These are phyloP conservation scores for Populus pruinosa DNA, from an alignment of 345 rosid species.

Conservation along the genomic window DNA sequence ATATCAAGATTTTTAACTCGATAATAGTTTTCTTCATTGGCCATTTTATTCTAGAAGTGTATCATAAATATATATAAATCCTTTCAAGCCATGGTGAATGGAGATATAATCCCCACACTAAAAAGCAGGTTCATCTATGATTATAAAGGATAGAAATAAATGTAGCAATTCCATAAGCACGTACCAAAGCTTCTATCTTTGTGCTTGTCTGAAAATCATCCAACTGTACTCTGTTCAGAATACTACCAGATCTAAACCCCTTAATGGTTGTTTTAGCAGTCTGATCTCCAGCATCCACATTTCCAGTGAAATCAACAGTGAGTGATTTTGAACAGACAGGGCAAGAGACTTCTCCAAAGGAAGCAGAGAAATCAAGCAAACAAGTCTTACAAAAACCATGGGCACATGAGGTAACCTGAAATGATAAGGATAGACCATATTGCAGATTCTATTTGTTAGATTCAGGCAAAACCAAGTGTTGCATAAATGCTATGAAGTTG, in stretches of 20 bases:
- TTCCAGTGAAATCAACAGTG: slow-evolving; percentile 74
- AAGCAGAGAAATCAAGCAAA: slow-evolving; percentile 64
- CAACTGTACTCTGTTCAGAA: slow-evolving; percentile 73
- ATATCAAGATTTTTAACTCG: neutral
- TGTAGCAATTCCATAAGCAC: slow-evolving; percentile 16
- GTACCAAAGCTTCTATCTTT: slow-evolving; percentile 96
- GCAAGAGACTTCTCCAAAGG: slow-evolving; percentile 65
- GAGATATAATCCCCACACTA: neutral
- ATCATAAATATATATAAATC: neutral
- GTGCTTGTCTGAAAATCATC: slow-evolving; percentile 93
- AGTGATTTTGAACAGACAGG: slow-evolving; percentile 71
- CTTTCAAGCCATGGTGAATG: neutral
- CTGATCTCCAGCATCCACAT: slow-evolving; percentile 41
- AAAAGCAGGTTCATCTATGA: neutral
- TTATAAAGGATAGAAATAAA: neutral
- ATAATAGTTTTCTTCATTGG: neutral
- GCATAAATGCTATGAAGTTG: neutral
- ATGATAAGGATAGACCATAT: neutral
- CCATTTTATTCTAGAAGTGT: neutral
- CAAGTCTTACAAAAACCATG: slow-evolving; percentile 92
- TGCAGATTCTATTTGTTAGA: neutral
- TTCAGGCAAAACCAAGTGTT: neutral
- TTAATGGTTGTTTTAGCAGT: slow-evolving; percentile 54
- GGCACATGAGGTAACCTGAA: slow-evolving; percentile 75
- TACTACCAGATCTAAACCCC: slow-evolving; percentile 81